Base-by-base conservation (phyloP, 768 basidiomycete species). In the Daedalea quercina region DNA sequence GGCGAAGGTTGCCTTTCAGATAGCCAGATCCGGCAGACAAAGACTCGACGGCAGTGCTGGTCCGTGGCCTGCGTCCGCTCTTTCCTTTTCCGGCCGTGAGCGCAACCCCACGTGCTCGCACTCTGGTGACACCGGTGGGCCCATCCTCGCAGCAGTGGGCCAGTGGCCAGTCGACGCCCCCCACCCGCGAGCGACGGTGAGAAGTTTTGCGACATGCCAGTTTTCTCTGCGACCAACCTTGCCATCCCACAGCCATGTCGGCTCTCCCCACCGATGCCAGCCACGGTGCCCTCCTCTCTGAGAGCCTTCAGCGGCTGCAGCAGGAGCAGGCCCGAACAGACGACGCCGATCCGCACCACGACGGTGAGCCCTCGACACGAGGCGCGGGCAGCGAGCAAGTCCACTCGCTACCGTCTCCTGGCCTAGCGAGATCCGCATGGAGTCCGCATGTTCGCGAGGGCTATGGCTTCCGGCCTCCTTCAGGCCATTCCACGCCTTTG, bases 391-490 rank as follows among this genome's bases (percentile, higher is more conserved):
- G 26, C 26, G 45, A 49, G 8, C 42, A 26, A 4, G 19, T 24
- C 34, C 48, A 25, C 46, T 45, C 22, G 25, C 41, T 55, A 2
- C 34, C 54, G 3, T 48, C 50, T 20, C 54, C 57, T 2, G 35
- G 47, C 22, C 53, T 43, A 4, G 50, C 23, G 19, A 19, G 43
- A 22, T 7, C 43, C 28, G 31, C 42, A n/a, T 46, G 44, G 52
- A 53, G 44, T 24, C 65, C 78, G 51, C 73, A 72, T 53, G 69
- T 77, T 20, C 76, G 77, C 50, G 91, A 93, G 49, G 90, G 87
- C 49, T 91, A 90, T 68, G 91, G 90, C 51, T 92, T 92, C 68
- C 80, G 87, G 11, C 72, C 79, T 15, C 68, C 78, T 31, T 92
- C 89, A 9, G 87, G 85, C 3, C 64, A 77, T 41, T 77, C 79